Evolutionary conservation across 805 yeast species (phyloP).

Genomic region (Monosporozyma unispora): DNA sequence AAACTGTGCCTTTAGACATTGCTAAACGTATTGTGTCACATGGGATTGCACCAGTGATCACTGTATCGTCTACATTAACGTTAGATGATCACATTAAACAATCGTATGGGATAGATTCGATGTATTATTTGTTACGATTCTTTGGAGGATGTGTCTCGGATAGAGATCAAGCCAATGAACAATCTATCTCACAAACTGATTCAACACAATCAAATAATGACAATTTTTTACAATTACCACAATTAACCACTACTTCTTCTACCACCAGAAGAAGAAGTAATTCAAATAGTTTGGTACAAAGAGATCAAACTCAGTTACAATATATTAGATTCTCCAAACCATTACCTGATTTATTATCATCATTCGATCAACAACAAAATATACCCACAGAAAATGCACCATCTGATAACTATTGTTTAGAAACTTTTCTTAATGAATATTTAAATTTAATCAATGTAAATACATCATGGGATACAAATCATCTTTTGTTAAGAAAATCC

Average conservation of each 20-base stretch:
- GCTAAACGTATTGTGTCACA: constrained; percentile 26
- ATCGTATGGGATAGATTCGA: constrained; percentile 20
- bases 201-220: not conserved
- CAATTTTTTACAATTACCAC: not conserved
- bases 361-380: not conserved
- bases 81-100: constrained; percentile 24
- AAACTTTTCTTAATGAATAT: constrained; percentile 29
- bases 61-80: constrained; percentile 24
- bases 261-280: constrained; percentile 15
- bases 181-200: not conserved
- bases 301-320: constrained; percentile 27
- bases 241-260: not conserved
- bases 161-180: constrained; percentile 27
- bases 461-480: constrained; percentile 16
- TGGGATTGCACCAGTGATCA: constrained; percentile 29
- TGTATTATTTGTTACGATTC: constrained; percentile 24
- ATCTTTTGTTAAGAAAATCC: constrained; percentile 33
- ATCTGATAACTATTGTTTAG: constrained; percentile 31
- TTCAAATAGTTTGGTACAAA: constrained; percentile 27
- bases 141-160: constrained; percentile 30
- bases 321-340: constrained; percentile 46
- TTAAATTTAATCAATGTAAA: constrained; percentile 19
- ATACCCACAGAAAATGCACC: constrained; percentile 10
- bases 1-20: constrained; percentile 26
- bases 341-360: constrained; percentile 25